Evolutionary conservation across 495 filamentous ascomycete species (phyloP).

Genomic region (Hypoxylon rickii): DNA sequence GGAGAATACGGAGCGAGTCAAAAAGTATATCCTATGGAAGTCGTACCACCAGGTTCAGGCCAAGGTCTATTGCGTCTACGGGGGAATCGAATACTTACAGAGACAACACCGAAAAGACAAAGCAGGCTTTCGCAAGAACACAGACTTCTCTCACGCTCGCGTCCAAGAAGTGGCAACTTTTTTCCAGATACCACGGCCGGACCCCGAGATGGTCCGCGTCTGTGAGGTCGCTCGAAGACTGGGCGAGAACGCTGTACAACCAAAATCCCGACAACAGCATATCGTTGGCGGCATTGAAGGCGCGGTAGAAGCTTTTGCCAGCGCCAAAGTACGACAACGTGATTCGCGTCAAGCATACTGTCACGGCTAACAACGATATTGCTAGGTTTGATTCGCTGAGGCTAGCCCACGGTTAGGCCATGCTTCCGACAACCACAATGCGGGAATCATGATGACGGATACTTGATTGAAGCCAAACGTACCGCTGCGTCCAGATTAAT

Average conservation of each 20-base stretch:
- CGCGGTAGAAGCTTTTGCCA: not conserved
- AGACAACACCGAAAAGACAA: conserved; percentile 23
- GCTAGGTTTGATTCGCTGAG: conserved; percentile 26
- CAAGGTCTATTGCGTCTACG: not conserved
- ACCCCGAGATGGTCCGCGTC: conserved; percentile 23
- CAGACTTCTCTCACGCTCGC: conserved; percentile 7
- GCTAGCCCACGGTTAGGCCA: conserved; percentile 6
- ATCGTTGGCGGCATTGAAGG: conserved; percentile 18
- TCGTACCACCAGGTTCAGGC: not conserved
- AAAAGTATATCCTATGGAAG: conserved; percentile 22
- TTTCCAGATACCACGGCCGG: conserved; percentile 31
- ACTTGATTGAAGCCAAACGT: no score
- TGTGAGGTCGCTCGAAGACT: conserved; percentile 24
- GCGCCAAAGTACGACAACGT: conserved; percentile 6
- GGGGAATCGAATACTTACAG: conserved; percentile 23
- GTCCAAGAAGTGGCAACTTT: conserved; percentile 6
- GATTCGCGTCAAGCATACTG: conserved; percentile 10
- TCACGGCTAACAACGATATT: conserved; percentile 15
- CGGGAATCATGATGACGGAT: no score
- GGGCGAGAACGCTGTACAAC: conserved; percentile 27
- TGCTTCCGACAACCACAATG: no score
- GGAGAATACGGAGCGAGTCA: conserved; percentile 8
- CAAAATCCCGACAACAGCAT: conserved; percentile 31
- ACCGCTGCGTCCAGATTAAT: conserved; percentile 35
- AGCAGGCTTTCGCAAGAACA: conserved; percentile 25